Percentiles rank a stretch among this genome's conserved stretches.
phyloP scores from a whole-genome alignment of 352 stramenopile species.

The Phytophthora meadii region DNA sequence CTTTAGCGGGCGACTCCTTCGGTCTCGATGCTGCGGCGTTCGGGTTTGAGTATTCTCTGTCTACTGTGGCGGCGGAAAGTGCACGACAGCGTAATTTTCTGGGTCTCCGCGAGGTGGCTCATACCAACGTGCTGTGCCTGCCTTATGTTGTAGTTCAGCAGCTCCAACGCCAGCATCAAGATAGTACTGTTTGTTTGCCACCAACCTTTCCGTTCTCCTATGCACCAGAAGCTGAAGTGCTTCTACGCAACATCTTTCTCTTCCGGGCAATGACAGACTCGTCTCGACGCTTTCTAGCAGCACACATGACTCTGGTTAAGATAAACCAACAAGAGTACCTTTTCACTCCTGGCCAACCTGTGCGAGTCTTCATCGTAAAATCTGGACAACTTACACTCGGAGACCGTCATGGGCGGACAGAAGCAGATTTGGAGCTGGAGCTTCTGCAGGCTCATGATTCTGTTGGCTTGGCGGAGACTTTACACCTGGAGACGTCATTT shows the following conservation, averaged over 20 bases:
- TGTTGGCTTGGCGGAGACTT: constrained; percentile 51
- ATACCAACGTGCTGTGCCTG: constrained; percentile 49
- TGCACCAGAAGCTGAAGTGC: constrained; percentile 23
- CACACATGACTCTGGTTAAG: constrained; percentile 40
- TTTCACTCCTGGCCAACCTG: constrained; percentile 58
- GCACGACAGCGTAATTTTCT: constrained; percentile 57
- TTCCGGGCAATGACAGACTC: constrained; percentile 46
- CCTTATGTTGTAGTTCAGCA: constrained; percentile 40
- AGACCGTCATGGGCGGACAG: constrained; percentile 22
- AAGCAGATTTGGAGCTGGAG: constrained; percentile 59
- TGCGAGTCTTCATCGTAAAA: constrained; percentile 52
- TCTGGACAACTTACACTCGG: constrained; percentile 53
- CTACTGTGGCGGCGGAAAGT: constrained; percentile 44
- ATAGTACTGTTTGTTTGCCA: constrained; percentile 1
- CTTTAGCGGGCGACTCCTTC: constrained; percentile 46
- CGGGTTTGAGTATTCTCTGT: constrained; percentile 40
- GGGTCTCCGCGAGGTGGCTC: constrained; percentile 42
- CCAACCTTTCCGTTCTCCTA: constrained; percentile 25
- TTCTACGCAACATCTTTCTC: constrained; percentile 55
- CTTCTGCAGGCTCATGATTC: constrained; percentile 59
- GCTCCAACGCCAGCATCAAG: constrained; percentile 28
- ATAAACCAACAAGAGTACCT: constrained; percentile 57
- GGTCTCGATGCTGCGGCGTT: constrained; percentile 58
- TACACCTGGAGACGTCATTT: constrained; percentile 47
- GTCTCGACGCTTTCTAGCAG: constrained; percentile 53